phyloP scores from a whole-genome alignment of 176 grass and related monocot species.

The Stipa capillata region DNA sequence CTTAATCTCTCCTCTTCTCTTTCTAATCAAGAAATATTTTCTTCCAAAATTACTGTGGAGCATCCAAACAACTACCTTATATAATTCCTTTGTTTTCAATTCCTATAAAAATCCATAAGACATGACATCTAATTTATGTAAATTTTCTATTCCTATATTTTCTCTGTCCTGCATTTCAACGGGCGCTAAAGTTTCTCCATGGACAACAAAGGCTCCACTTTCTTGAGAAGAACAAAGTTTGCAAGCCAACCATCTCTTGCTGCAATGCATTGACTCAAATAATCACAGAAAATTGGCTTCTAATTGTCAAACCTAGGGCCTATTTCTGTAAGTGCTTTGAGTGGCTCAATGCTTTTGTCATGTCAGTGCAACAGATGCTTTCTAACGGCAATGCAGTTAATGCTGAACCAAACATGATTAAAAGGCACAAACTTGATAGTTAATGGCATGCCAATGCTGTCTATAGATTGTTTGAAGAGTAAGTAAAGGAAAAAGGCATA shows the following conservation, averaged over 20 bases:
- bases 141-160: too few species aligned
- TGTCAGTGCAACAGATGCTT: neutral
- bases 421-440: neutral
- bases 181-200: slow-evolving; percentile 15
- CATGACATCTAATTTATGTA: too few species aligned
- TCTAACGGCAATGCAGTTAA: slow-evolving; percentile 12
- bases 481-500: neutral
- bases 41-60: too few species aligned
- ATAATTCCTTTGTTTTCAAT: too few species aligned
- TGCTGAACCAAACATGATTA: slow-evolving; percentile 9
- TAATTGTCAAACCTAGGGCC: slow-evolving; percentile 39
- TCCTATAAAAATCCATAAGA: too few species aligned
- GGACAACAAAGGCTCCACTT: slow-evolving; percentile 25
- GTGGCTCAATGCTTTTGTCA: slow-evolving; percentile 47
- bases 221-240: slow-evolving; percentile 45
- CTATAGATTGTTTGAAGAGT: neutral
- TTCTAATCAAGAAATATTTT: too few species aligned
- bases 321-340: slow-evolving; percentile 24
- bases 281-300: neutral
- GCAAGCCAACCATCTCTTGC: slow-evolving; percentile 9
- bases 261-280: slow-evolving; percentile 29
- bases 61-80: too few species aligned
- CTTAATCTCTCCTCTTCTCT: too few species aligned
- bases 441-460: neutral
- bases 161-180: too few species aligned